These are phyloP conservation scores for Globisporangium iwayamae DNA, from an alignment of 352 stramenopile species.

Conservation along the genomic window DNA sequence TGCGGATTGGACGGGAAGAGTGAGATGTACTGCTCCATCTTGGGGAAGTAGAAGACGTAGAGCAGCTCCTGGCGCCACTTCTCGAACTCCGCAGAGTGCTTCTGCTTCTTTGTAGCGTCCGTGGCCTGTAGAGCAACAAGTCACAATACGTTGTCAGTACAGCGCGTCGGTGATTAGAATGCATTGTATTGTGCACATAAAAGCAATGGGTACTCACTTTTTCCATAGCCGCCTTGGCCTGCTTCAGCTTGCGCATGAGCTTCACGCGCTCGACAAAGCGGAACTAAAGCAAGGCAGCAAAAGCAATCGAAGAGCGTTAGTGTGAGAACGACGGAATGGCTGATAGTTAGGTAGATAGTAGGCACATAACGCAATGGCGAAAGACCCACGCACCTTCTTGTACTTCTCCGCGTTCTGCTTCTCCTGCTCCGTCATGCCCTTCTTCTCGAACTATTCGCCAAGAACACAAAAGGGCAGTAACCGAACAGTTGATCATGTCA, in stretches of 20 bases:
- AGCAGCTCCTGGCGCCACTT: constrained; percentile 60
- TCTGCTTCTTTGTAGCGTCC: constrained; percentile 35
- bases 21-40: constrained; percentile 63
- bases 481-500: too few relatives aligned
- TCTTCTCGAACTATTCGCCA: constrained; percentile 33
- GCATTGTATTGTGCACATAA: too few relatives aligned
- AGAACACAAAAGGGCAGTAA: too few relatives aligned
- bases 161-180: too few relatives aligned
- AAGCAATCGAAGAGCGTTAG: background rate
- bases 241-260: constrained; percentile 76
- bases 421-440: constrained; percentile 43
- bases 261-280: constrained; percentile 84
- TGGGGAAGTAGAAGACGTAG: constrained; percentile 84
- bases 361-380: background rate
- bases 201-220: constrained; percentile 22
- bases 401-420: constrained; percentile 80
- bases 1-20: constrained; percentile 58
- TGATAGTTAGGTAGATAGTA: too few relatives aligned
- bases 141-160: background rate
- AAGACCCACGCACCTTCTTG: constrained; percentile 50
- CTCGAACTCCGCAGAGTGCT: constrained; percentile 40
- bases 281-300: constrained; percentile 27
- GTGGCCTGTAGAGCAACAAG: constrained; percentile 22
- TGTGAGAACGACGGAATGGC: background rate
- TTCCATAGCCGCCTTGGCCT: constrained; percentile 46